Evolutionary conservation across 345 rosid species (phyloP).

Genomic region (Aquilaria sinensis): DNA sequence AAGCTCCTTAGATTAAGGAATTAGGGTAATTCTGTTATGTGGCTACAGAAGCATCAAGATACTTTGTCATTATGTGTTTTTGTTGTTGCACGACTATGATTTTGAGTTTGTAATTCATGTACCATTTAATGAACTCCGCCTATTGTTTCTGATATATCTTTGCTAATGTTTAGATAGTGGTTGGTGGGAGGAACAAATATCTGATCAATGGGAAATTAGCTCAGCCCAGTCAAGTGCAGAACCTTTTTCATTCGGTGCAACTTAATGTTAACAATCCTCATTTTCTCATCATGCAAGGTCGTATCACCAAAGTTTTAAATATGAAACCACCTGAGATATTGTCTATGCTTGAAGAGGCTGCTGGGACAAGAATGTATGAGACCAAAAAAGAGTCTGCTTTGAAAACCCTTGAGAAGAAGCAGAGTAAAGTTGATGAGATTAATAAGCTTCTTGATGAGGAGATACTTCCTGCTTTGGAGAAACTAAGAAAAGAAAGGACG

Average conservation of each 20-base stretch:
- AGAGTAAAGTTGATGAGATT: conserved; percentile 90
- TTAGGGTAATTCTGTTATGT: no score
- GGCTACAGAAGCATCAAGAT: background rate
- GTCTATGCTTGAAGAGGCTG: conserved; percentile 99
- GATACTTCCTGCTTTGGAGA: conserved; percentile 90
- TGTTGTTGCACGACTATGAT: background rate
- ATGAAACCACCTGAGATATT: conserved; percentile 98
- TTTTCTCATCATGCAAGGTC: conserved; percentile 99
- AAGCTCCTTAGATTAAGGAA: background rate
- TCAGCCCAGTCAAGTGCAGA: conserved; percentile 86
- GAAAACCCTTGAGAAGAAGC: conserved; percentile 95
- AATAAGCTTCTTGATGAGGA: conserved; percentile 89
- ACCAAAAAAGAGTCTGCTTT: conserved; percentile 86
- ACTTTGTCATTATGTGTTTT: background rate
- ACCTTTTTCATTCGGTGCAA: conserved; percentile 95
- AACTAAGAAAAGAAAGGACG: conserved; percentile 77
- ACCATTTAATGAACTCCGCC: background rate
- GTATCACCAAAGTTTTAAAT: conserved; percentile 91
- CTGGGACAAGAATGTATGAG: conserved; percentile 98
- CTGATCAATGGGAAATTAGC: conserved; percentile 70
- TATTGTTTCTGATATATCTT: background rate
- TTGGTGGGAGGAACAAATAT: conserved; percentile 80
- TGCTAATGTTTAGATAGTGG: conserved; percentile 67
- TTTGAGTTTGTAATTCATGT: background rate
- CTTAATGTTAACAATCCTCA: conserved; percentile 97